These are phyloP conservation scores for Avena eriantha DNA, from an alignment of 176 grass and related monocot genomes.

Conservation along the genomic window DNA sequence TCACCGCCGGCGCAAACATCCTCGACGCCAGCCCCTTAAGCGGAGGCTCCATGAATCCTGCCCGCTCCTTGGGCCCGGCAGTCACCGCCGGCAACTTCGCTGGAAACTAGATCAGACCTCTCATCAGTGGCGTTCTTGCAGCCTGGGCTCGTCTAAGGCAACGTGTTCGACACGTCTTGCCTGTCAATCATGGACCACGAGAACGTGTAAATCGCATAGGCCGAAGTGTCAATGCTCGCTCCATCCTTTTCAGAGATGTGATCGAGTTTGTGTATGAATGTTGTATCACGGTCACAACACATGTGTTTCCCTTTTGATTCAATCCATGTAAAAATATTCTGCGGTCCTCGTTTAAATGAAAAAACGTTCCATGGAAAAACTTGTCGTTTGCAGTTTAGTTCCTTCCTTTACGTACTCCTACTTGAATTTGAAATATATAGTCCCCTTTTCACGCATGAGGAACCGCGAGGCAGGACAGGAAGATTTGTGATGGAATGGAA, in stretches of 20 bases:
- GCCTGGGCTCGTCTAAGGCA: conserved; percentile 78
- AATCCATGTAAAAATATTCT: conserved; percentile 28
- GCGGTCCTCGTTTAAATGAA: neutral
- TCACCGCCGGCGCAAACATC: conserved; percentile 97
- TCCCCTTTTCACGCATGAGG: too few relatives aligned
- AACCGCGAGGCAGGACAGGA: too few relatives aligned
- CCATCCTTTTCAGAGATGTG: too few relatives aligned
- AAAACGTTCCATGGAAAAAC: neutral
- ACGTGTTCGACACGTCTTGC: conserved; percentile 79
- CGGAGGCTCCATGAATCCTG: conserved; percentile 97
- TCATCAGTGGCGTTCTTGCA: conserved; percentile 82
- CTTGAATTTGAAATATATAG: too few relatives aligned
- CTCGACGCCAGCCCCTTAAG: conserved; percentile 85
- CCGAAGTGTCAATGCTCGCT: neutral
- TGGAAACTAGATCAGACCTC: conserved; percentile 84
- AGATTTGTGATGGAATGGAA: too few relatives aligned
- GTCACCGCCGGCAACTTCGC: conserved; percentile 79
- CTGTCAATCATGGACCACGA: conserved; percentile 62
- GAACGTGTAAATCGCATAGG: conserved; percentile 32
- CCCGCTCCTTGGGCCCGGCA: conserved; percentile 85
- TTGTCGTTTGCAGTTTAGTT: neutral
- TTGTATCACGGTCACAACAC: neutral
- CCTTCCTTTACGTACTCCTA: too few relatives aligned
- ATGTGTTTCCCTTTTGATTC: conserved; percentile 22
- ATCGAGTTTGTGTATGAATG: too few relatives aligned